Conservation (phyloP, 202 grass and related monocot species). For the Zizania palustris region DNA sequence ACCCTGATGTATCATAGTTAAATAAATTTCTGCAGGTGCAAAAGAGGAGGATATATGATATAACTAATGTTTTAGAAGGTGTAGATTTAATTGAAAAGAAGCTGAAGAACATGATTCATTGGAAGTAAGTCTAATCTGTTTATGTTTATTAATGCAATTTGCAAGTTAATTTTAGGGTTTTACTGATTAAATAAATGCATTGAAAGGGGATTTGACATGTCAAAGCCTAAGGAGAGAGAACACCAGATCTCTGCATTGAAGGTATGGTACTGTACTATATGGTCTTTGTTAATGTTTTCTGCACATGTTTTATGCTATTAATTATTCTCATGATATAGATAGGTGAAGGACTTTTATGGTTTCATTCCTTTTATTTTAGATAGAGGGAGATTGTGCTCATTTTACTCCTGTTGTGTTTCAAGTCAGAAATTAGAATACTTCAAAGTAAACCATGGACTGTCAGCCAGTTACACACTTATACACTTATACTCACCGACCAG, state of each 20-base stretch:
- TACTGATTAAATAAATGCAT: conserved; percentile 45
- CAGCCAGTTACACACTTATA: background rate
- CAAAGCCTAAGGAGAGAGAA: conserved; percentile 75
- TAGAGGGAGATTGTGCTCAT: background rate
- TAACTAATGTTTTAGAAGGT: conserved; percentile 99
- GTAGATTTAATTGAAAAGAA: conserved; percentile 92
- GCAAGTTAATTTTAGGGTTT: conserved; percentile 27
- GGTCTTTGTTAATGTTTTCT: conserved; percentile 37
- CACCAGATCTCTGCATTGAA: conserved; percentile 65
- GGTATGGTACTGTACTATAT: conserved; percentile 44
- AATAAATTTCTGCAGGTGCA: conserved; percentile 68
- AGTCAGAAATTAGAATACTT: conserved; percentile 4
- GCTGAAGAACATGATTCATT: conserved; percentile 82
- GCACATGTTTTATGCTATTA: conserved; percentile 8
- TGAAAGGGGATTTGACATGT: conserved; percentile 80
- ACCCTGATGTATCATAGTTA: conserved; percentile 30
- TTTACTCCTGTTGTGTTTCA: background rate
- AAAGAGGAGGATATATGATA: conserved; percentile 98
- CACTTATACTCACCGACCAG: background rate
- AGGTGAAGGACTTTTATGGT: background rate
- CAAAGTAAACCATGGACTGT: background rate
- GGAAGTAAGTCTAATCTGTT: conserved; percentile 71
- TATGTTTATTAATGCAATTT: conserved; percentile 22
- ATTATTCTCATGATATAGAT: conserved; percentile 9
- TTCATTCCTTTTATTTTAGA: background rate